Percentiles rank a stretch among this genome's conserved stretches.
These are phyloP conservation scores for Solanum boliviense DNA, from an alignment of 257 asterid species.

Conservation along the genomic window DNA sequence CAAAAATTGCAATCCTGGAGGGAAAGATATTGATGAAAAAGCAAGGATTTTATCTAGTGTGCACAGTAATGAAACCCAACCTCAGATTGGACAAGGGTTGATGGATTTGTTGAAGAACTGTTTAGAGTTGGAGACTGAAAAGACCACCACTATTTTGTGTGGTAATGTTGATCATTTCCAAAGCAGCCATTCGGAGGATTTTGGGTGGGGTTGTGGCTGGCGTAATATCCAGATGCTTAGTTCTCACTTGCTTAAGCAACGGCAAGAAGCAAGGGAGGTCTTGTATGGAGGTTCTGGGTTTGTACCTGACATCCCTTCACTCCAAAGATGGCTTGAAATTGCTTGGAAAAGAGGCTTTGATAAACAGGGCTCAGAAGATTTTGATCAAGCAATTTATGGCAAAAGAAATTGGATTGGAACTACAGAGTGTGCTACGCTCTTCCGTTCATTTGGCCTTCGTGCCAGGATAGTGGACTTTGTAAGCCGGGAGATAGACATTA, in stretches of 20 bases:
- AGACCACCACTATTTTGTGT: conserved; percentile 36
- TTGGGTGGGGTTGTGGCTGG: conserved; percentile 99
- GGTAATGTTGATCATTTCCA: conserved; percentile 76
- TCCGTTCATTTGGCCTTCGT: conserved; percentile 81
- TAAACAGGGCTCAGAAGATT: conserved; percentile 51
- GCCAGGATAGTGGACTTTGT: conserved; percentile 74
- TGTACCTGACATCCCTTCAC: conserved; percentile 64
- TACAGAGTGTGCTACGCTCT: conserved; percentile 81
- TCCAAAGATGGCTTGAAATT: conserved; percentile 79
- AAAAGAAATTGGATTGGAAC: conserved; percentile 81
- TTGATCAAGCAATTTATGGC: conserved; percentile 50
- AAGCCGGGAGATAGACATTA: conserved; percentile 20
- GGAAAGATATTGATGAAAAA: conserved; percentile 16
- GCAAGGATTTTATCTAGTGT: conserved; percentile 19
- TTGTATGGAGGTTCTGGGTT: conserved; percentile 78
- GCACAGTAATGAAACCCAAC: conserved; percentile 29
- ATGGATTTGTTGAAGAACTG: conserved; percentile 44
- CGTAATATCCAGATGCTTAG: conserved; percentile 94
- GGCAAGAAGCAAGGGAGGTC: conserved; percentile 42
- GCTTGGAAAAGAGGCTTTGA: conserved; percentile 89
- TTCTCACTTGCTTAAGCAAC: conserved; percentile 62
- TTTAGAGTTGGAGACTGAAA: conserved; percentile 51
- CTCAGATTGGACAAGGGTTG: conserved; percentile 39
- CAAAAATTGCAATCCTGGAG: conserved; percentile 4
- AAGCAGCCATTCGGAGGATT: conserved; percentile 43